Evolutionary conservation across 495 filamentous ascomycete species (phyloP).

Genomic region (Immersiella caudata): DNA sequence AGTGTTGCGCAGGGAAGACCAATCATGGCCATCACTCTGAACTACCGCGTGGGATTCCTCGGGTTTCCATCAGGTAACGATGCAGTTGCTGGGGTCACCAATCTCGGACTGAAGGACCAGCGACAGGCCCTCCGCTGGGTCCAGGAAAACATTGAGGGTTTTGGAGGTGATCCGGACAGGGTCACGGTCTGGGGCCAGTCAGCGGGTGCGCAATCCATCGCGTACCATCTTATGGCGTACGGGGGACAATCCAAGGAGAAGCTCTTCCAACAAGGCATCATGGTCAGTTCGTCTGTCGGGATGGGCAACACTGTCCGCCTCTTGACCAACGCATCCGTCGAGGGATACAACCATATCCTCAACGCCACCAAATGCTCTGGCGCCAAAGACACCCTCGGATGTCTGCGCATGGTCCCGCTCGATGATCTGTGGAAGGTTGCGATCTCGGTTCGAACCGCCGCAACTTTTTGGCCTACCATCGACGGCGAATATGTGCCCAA

Average conservation of each 20-base stretch:
- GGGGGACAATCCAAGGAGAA: constrained; percentile 1
- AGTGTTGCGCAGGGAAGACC: constrained; percentile 46
- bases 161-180: constrained; percentile 49
- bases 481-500: constrained; percentile 12
- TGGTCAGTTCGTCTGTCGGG: not conserved
- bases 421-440: not conserved
- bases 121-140: constrained; percentile 50
- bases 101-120: constrained; percentile 52
- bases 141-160: constrained; percentile 59
- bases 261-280: not conserved
- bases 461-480: constrained; percentile 2
- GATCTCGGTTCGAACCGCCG: not conserved
- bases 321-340: not conserved
- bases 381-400: not conserved
- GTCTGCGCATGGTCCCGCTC: not conserved
- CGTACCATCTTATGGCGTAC: constrained; percentile 55
- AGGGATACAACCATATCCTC: not conserved
- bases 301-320: constrained; percentile 3
- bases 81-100: constrained; percentile 18
- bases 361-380: not conserved
- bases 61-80: constrained; percentile 12
- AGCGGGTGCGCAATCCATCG: constrained; percentile 57
- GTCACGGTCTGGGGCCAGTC: constrained; percentile 51
- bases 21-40: constrained; percentile 41
- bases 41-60: constrained; percentile 19